Percentiles rank a stretch among this genome's conserved stretches.
These are phyloP conservation scores for Tardiomyces depauwii DNA, from an alignment of 1,139 yeast species.

Conservation along the genomic window DNA sequence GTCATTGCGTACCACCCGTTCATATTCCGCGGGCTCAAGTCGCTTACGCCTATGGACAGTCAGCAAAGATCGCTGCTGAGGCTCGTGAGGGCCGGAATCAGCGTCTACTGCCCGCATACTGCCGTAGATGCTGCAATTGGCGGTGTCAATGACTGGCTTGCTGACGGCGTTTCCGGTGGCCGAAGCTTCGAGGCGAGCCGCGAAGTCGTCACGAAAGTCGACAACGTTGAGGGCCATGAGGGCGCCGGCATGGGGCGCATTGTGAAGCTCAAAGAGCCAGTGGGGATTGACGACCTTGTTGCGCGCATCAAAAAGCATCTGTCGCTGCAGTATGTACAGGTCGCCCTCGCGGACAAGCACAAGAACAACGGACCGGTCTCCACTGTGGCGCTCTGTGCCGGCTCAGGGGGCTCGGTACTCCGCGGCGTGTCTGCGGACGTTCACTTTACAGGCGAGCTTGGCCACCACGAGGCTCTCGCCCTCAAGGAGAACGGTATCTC, in stretches of 20 bases:
- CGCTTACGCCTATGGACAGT: conserved; percentile 52
- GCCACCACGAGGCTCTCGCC: conserved; percentile 80
- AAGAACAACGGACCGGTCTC: conserved; percentile 28
- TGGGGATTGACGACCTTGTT: conserved; percentile 38
- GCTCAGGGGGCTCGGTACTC: conserved; percentile 75
- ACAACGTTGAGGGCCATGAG: conserved; percentile 29
- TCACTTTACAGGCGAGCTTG: conserved; percentile 81
- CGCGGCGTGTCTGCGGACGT: conserved; percentile 60
- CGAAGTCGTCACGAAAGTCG: conserved; percentile 11
- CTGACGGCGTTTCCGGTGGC: conserved; percentile 41
- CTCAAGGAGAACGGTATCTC: conserved; percentile 62
- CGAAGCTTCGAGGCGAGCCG: conserved; percentile 16
- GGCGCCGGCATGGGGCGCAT: conserved; percentile 80
- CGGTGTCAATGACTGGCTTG: conserved; percentile 92
- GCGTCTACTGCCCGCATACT: conserved; percentile 93
- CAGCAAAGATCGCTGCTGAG: conserved; percentile 71
- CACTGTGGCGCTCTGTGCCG: conserved; percentile 86
- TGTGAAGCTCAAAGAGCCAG: conserved; percentile 37
- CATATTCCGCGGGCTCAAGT: conserved; percentile 78
- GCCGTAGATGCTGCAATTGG: conserved; percentile 87
- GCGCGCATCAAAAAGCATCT: conserved; percentile 44
- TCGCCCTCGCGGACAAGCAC: conserved; percentile 38
- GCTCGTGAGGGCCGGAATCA: conserved; percentile 62
- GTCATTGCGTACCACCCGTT: conserved; percentile 92
- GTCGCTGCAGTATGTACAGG: conserved; percentile 47